Conservation (phyloP, 75 land plant genomes). For the Cunninghamia lanceolata region DNA sequence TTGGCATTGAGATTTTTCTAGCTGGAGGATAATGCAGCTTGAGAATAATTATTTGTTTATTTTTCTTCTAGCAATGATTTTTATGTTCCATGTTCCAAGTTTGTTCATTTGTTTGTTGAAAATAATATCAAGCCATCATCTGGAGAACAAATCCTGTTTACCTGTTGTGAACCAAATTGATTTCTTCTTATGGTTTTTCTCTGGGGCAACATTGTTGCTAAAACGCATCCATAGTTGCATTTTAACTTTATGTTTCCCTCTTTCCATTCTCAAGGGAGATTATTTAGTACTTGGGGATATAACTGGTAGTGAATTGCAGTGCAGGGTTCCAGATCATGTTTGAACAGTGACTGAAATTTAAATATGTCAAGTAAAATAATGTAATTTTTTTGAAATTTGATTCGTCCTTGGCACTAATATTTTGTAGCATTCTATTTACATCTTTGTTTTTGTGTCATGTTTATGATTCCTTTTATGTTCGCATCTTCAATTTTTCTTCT, state of each 20-base stretch:
- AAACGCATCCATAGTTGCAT: not conserved
- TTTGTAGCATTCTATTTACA: not conserved
- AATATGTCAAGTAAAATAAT: not conserved
- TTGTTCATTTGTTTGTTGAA: not conserved
- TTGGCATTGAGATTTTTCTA: not conserved
- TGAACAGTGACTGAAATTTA: not conserved
- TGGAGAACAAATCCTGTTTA: not conserved
- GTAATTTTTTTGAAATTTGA: not conserved
- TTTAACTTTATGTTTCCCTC: not conserved
- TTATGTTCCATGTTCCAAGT: not conserved
- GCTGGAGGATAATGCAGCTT: not conserved
- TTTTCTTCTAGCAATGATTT: not conserved
- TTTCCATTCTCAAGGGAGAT: not conserved
- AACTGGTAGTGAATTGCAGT: not conserved
- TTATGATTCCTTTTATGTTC: not conserved
- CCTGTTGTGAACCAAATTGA: not conserved
- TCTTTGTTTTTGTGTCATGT: not conserved
- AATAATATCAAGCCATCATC: not conserved
- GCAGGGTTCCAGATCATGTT: not conserved
- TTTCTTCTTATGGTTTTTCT: not conserved
- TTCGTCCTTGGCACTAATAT: not conserved
- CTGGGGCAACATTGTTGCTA: not conserved
- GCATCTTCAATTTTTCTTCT: not conserved
- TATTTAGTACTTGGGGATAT: not conserved
- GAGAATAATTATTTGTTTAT: not conserved